Percentiles rank a stretch among this genome's conserved stretches.
These are phyloP conservation scores for Tricholoma saponaceum DNA, from an alignment of 768 basidiomycete genomes.

Conservation along the genomic window DNA sequence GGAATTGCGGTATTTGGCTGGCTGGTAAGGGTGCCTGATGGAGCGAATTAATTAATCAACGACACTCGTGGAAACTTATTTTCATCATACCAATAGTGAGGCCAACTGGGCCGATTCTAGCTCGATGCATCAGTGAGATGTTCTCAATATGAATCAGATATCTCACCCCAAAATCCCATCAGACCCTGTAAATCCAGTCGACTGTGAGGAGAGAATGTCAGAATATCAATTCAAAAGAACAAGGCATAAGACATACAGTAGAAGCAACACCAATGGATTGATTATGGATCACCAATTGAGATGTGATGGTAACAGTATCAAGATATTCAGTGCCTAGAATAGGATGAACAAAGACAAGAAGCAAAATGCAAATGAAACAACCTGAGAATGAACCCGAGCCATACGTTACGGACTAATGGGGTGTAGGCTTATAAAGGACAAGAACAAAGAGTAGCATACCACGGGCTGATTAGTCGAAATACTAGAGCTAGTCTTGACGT, in stretches of 20 bases:
- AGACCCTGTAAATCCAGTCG: slow-evolving; percentile 42
- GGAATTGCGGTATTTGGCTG: slow-evolving; percentile 32
- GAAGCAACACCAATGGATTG: slow-evolving; percentile 68
- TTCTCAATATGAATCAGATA: neutral
- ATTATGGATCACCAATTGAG: slow-evolving; percentile 41
- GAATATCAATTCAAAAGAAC: neutral
- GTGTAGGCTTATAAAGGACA: neutral
- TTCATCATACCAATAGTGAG: slow-evolving; percentile 41
- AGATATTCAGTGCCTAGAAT: slow-evolving; percentile 37
- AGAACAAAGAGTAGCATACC: slow-evolving; percentile 36
- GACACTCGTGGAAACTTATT: neutral
- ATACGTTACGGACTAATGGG: slow-evolving; percentile 51
- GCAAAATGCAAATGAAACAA: slow-evolving; percentile 10
- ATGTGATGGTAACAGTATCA: slow-evolving; percentile 52
- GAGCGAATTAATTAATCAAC: neutral
- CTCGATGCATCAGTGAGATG: neutral
- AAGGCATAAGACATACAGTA: slow-evolving; percentile 8
- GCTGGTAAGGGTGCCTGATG: slow-evolving; percentile 30
- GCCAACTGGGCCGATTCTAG: slow-evolving; percentile 55
- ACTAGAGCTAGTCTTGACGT: slow-evolving; percentile 47
- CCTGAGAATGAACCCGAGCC: slow-evolving; percentile 63
- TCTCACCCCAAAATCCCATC: slow-evolving; percentile 66
- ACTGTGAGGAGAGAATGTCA: slow-evolving; percentile 13
- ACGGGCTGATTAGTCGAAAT: slow-evolving; percentile 32
- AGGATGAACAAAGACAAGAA: neutral